Percentiles rank a stretch among this genome's conserved stretches.
Evolutionary conservation across 1,139 yeast genomes (phyloP).

Genomic region (Ogataea hybrid): DNA sequence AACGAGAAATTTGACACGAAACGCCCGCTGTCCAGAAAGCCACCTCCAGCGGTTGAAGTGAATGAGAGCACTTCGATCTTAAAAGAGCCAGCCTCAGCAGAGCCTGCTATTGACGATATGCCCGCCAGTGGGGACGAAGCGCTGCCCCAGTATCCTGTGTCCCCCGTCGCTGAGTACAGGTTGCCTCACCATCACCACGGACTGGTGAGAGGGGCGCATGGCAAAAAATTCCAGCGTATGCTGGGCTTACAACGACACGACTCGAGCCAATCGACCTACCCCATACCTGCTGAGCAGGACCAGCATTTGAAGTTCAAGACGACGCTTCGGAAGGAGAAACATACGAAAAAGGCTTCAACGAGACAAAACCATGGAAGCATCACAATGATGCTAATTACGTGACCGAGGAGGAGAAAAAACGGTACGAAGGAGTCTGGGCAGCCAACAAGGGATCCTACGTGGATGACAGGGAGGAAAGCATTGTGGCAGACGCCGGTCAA

Average conservation of each 20-base stretch:
- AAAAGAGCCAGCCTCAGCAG: background rate
- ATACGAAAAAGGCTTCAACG: slow-evolving; percentile 54
- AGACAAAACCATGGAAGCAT: slow-evolving; percentile 94
- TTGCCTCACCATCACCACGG: slow-evolving; percentile 24
- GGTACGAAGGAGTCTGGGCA: slow-evolving; percentile 94
- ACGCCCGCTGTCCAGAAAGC: slow-evolving; percentile 11
- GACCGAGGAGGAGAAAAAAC: slow-evolving; percentile 71
- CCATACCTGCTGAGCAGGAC: slow-evolving; percentile 3
- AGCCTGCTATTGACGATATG: background rate
- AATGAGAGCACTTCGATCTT: background rate
- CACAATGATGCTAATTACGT: slow-evolving; percentile 62
- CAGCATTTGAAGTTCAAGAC: slow-evolving; percentile 49
- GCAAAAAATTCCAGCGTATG: slow-evolving; percentile 21
- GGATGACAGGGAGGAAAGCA: slow-evolving; percentile 12
- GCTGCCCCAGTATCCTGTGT: slow-evolving; percentile 20
- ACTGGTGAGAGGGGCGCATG: slow-evolving; percentile 21
- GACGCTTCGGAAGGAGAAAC: slow-evolving; percentile 64
- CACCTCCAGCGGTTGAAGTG: slow-evolving; percentile 5
- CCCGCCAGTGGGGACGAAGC: slow-evolving; percentile 3
- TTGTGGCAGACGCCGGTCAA: slow-evolving; percentile 1
- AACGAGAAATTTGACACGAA: background rate
- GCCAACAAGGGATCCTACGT: slow-evolving; percentile 65
- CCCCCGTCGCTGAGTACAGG: slow-evolving; percentile 11
- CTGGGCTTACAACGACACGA: slow-evolving; percentile 18
- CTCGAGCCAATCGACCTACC: slow-evolving; percentile 8